Evolutionary conservation across 371 early-diverging fungal species (phyloP).

Genomic region (Lichtheimia corymbifera): DNA sequence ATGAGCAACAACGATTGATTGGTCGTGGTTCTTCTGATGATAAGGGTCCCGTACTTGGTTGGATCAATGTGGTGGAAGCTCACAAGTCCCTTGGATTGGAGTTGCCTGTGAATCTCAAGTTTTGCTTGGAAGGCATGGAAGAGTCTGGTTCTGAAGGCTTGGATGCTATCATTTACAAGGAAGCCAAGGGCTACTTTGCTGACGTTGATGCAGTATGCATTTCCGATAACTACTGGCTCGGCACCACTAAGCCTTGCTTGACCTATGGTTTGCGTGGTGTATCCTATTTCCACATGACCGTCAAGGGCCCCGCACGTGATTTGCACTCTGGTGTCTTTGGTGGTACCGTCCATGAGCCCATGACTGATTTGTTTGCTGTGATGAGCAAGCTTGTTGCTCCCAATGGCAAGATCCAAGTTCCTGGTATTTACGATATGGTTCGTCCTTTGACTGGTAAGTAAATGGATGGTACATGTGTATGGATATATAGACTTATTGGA

Average conservation of each 20-base stretch:
- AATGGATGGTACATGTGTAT: neutral
- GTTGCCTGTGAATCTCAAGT: slow-evolving; percentile 91
- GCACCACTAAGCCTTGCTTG: slow-evolving; percentile 93
- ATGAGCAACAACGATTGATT: slow-evolving; percentile 78
- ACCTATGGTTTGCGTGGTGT: slow-evolving; percentile 97
- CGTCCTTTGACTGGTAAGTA: slow-evolving; percentile 73
- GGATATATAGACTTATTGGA: too few relatives aligned
- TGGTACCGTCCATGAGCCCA: slow-evolving; percentile 96
- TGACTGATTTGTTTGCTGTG: slow-evolving; percentile 88
- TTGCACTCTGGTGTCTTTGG: slow-evolving; percentile 98
- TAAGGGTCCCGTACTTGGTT: slow-evolving; percentile 93
- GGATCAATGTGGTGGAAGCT: slow-evolving; percentile 94
- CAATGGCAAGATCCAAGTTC: slow-evolving; percentile 88
- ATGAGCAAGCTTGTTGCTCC: slow-evolving; percentile 85
- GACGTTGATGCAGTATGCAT: slow-evolving; percentile 94
- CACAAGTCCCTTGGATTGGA: slow-evolving; percentile 89
- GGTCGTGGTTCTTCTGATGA: slow-evolving; percentile 96
- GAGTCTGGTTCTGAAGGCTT: slow-evolving; percentile 90
- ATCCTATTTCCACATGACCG: slow-evolving; percentile 80
- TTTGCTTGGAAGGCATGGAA: slow-evolving; percentile 97
- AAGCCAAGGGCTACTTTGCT: slow-evolving; percentile 86
- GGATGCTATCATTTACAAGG: slow-evolving; percentile 82
- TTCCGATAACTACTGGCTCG: slow-evolving; percentile 97
- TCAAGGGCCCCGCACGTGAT: slow-evolving; percentile 86
- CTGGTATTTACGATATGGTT: slow-evolving; percentile 92